Conservation (phyloP, 768 basidiomycete species). For the Phylloporus sp. region DNA sequence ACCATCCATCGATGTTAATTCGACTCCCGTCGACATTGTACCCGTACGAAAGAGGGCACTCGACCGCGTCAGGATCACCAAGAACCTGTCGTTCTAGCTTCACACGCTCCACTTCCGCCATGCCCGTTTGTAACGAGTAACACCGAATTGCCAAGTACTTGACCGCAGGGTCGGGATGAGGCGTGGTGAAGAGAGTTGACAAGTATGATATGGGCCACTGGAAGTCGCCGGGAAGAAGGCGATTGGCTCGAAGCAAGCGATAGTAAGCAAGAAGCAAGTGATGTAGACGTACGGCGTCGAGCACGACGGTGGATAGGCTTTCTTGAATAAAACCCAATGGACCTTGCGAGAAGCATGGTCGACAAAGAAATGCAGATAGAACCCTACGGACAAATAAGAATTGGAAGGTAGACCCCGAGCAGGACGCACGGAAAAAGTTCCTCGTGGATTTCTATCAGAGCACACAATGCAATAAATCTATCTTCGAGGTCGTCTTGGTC, state of each 20-base stretch:
- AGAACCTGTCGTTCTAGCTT: slow-evolving; percentile 58
- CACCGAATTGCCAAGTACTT: slow-evolving; percentile 71
- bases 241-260: slow-evolving; percentile 71
- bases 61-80: slow-evolving; percentile 52
- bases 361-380: slow-evolving; percentile 46
- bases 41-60: slow-evolving; percentile 61
- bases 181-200: slow-evolving; percentile 39
- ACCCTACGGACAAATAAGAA: slow-evolving; percentile 37
- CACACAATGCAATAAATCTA: slow-evolving; percentile 54
- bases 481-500: slow-evolving; percentile 43
- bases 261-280: slow-evolving; percentile 73
- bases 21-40: slow-evolving; percentile 42
- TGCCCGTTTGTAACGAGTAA: slow-evolving; percentile 69
- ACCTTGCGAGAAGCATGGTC: slow-evolving; percentile 42
- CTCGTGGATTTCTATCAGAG: slow-evolving; percentile 61
- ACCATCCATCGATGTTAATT: slow-evolving; percentile 68
- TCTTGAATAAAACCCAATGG: slow-evolving; percentile 47
- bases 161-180: slow-evolving; percentile 60
- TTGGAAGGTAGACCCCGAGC: slow-evolving; percentile 1
- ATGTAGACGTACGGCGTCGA: slow-evolving; percentile 52
- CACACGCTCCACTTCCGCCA: slow-evolving; percentile 72
- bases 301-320: slow-evolving; percentile 23
- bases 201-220: slow-evolving; percentile 52
- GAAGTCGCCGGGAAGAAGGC: slow-evolving; percentile 55
- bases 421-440: slow-evolving; percentile 65